Evolutionary conservation across 805 yeast genomes (phyloP), one percentile per base, ranked within the genome.

Genomic region (Gaillardinia entomophila): DNA sequence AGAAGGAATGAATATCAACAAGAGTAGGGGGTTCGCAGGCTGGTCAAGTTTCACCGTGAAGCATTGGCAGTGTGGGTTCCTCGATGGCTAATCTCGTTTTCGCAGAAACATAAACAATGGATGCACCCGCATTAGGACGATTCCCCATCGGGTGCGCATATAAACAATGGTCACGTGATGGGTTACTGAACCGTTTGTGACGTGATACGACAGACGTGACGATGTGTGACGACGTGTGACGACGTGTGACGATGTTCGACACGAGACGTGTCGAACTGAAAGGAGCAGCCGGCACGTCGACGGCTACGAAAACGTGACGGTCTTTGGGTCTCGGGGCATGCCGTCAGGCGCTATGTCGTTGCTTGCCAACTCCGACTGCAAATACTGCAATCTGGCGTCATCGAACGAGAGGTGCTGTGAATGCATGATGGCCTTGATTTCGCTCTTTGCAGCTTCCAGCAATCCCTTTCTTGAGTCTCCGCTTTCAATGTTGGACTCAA

Each of bases 381-480:
- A 69, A 47, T 71, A 79, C 33, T 65, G 46, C 3, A 73, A 51
- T 38, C 95, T 62, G 1, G 95, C 94, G 26, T 75, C 75, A 51
- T 84, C 94, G 49, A 84, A 84, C 1, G 72, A 46, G 18, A 82
- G 40, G 23, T 62, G 51, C 31, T 70, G 57, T 4, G 51, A 47
- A 5, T 62, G 49, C 92, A 84, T 84, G 6, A 82, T 60, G 18
- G 53, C 40, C 36, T 63, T 60, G 2, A 84, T 74, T 33, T 60
- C 68, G 12, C 46, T 45, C 51, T 77, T 79, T 2, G 83, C 73
- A 4, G 36, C 48, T 25, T 65, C 75, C 49, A 75, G 77, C 23
- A 84, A 60, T 0, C 92, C 92, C n/a, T 56, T 46, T 34, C 94
- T 68, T 1, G 60, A 26, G 46, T 84, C 95, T 7, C 57, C 60